Conservation (phyloP, 129 eudicot species). For the Dittrichia graveolens region DNA sequence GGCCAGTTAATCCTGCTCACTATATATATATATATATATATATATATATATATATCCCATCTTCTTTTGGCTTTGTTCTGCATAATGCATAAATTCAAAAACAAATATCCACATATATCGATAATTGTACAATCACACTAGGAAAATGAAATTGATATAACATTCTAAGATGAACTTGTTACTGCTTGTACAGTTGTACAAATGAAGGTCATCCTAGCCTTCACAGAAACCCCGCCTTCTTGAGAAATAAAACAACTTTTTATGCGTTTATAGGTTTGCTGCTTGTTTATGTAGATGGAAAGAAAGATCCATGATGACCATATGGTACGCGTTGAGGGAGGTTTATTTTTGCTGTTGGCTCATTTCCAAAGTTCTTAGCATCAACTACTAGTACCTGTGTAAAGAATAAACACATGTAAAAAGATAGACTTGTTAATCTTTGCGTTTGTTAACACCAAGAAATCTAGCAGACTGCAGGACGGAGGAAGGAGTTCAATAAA, state of each 20-base stretch:
- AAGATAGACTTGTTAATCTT: neutral
- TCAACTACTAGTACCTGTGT: constrained; percentile 47
- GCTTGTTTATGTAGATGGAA: neutral
- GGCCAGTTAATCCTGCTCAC: too few species aligned
- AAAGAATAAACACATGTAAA: neutral
- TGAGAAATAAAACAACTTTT: neutral
- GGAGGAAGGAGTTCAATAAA: neutral
- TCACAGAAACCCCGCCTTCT: neutral
- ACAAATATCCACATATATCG: neutral
- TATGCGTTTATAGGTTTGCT: neutral
- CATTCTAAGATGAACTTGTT: neutral
- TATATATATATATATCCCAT: too few species aligned
- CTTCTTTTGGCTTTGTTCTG: too few species aligned
- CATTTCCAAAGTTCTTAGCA: constrained; percentile 42
- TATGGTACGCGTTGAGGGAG: constrained; percentile 52
- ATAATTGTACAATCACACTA: neutral
- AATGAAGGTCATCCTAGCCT: too few species aligned
- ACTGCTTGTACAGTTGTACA: too few species aligned
- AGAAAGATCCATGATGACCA: constrained; percentile 55
- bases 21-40: too few species aligned
- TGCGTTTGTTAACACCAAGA: too few species aligned
- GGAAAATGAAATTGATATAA: too few species aligned
- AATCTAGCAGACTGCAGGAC: too few species aligned
- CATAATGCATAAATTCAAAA: too few species aligned
- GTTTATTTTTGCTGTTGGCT: constrained; percentile 38